Percentiles rank a stretch among this genome's conserved stretches.
Evolutionary conservation across 2,329 filamentous ascomycete genomes (phyloP).

Genomic region (Hortaea werneckii): DNA sequence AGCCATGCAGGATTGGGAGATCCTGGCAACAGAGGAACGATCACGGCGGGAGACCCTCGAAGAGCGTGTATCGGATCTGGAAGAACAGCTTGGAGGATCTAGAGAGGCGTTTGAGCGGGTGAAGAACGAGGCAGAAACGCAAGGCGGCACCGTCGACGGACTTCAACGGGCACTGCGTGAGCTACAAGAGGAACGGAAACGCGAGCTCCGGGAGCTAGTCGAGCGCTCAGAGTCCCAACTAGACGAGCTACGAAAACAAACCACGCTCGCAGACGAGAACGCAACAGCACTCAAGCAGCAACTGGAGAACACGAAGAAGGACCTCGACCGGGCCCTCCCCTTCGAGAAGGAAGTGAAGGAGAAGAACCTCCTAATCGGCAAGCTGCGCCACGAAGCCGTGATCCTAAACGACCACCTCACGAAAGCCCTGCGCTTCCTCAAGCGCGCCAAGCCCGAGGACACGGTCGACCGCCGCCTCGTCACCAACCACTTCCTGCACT

Average conservation of each 20-base stretch:
- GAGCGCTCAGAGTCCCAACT: conserved; percentile 84
- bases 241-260: conserved; percentile 61
- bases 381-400: conserved; percentile 89
- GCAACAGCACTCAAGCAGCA: conserved; percentile 58
- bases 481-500: conserved; percentile 92
- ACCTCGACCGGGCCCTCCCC: conserved; percentile 71
- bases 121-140: conserved; percentile 63
- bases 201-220: conserved; percentile 82
- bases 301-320: conserved; percentile 56
- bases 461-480: conserved; percentile 98
- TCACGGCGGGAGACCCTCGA: conserved; percentile 74
- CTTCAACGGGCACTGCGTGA: conserved; percentile 85
- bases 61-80: conserved; percentile 71
- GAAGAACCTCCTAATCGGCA: conserved; percentile 94
- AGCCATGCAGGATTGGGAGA: conserved; percentile 98
- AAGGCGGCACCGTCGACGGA: conserved; percentile 71
- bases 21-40: conserved; percentile 92
- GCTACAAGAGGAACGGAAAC: conserved; percentile 83
- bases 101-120: conserved; percentile 68
- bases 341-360: conserved; percentile 98
- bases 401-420: conserved; percentile 95
- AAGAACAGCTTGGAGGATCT: conserved; percentile 68
- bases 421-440: conserved; percentile 87
- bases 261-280: conserved; percentile 60
- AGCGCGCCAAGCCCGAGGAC: conserved; percentile 92